Conservation (phyloP, 495 filamentous ascomycete species). For the Lasiosphaeriaceae sp. region DNA sequence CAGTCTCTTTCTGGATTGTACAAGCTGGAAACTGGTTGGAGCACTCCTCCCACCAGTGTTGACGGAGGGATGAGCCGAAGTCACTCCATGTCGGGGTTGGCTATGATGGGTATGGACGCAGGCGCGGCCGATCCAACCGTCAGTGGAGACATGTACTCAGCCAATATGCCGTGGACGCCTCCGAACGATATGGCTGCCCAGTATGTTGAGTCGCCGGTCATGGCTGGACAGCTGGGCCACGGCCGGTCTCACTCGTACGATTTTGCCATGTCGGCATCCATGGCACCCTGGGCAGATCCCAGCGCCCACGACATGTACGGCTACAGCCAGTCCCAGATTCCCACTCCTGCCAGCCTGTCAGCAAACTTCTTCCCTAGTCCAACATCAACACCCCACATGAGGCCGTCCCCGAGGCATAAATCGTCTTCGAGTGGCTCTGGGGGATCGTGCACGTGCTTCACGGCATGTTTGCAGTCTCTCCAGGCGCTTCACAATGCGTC, state of each 20-base stretch:
- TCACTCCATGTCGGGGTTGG: conserved; percentile 32
- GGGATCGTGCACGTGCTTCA: conserved; percentile 43
- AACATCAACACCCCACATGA: conserved; percentile 30
- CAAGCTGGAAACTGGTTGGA: conserved; percentile 33
- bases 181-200: conserved; percentile 28
- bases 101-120: conserved; percentile 30
- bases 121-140: conserved; percentile 26
- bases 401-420: conserved; percentile 28
- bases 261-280: conserved; percentile 28
- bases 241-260: conserved; percentile 35
- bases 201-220: conserved; percentile 28
- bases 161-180: conserved; percentile 35
- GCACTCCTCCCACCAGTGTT: conserved; percentile 30
- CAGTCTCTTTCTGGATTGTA: conserved; percentile 19
- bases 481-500: conserved; percentile 45
- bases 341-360: conserved; percentile 26
- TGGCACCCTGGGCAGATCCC: conserved; percentile 17
- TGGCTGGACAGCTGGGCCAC: conserved; percentile 21
- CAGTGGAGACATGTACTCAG: conserved; percentile 29
- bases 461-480: conserved; percentile 42
- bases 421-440: conserved; percentile 23
- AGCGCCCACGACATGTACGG: conserved; percentile 25
- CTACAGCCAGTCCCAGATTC: conserved; percentile 28
- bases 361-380: conserved; percentile 37
- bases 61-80: conserved; percentile 34